phyloP scores from a whole-genome alignment of 1,284 basidiomycete genomes.

The Trametes polyzona region DNA sequence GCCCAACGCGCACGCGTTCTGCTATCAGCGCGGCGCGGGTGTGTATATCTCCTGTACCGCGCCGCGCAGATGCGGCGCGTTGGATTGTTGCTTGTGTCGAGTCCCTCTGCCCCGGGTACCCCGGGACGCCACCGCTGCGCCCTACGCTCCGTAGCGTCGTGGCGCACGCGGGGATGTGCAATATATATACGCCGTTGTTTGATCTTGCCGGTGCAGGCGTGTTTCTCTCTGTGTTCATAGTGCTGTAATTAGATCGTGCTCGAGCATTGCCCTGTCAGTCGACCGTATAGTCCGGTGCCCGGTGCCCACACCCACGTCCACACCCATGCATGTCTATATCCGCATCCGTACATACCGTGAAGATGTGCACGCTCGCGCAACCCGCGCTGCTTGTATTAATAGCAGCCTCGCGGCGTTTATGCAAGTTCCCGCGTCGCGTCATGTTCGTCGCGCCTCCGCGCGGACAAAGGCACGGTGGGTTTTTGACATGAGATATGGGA shows the following conservation, averaged over 20 bases:
- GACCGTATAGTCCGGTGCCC: too few species aligned
- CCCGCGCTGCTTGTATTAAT: too few species aligned
- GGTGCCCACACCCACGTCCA: too few species aligned
- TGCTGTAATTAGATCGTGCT: slow-evolving; percentile 13
- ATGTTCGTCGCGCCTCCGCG: too few species aligned
- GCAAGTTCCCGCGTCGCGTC: too few species aligned
- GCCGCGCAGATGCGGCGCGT: background rate
- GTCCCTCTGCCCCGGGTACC: background rate
- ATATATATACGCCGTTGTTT: slow-evolving; percentile 18
- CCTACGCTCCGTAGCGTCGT: background rate
- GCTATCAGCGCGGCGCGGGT: background rate
- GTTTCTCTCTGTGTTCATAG: slow-evolving; percentile 11
- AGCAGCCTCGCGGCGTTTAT: too few species aligned
- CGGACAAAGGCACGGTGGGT: too few species aligned
- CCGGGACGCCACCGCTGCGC: background rate
- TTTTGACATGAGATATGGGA: too few species aligned
- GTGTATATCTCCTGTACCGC: too few species aligned
- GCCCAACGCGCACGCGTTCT: background rate
- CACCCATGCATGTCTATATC: too few species aligned
- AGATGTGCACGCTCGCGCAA: too few species aligned
- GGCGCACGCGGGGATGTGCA: slow-evolving; percentile 11
- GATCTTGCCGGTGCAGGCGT: slow-evolving; percentile 14
- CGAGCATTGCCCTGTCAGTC: background rate
- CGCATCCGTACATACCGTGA: too few species aligned
- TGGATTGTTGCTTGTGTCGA: background rate